Base-by-base conservation (phyloP, 2,329 filamentous ascomycete species). In the Fusarium phyllophilum region DNA sequence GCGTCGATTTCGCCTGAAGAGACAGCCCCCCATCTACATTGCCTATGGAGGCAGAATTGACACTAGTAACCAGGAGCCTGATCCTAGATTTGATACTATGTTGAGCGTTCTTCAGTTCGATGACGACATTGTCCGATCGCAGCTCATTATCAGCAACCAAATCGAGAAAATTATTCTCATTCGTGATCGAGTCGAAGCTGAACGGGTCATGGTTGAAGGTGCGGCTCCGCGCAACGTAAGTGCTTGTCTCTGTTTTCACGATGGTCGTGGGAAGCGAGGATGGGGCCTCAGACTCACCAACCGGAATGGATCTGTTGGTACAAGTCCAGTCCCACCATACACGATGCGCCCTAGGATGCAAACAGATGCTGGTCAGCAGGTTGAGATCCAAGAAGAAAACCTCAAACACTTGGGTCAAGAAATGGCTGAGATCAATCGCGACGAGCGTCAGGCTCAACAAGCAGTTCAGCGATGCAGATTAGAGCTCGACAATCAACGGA, bases 91-190 rank as follows among this genome's bases (percentile, higher is more conserved):
- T 64, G 89, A 94, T 74, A 99, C 96, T 0, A 91, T 96, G 70
- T 84, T 98, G 51, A 89, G 94, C 57, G 90, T 94, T 3, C 86
- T 99, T 59, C 92, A 94, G 82, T 93, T 98, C 70, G 93, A 96
- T 69, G 90, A 96, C 74, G 89, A 93, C 26, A 83, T 93, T 48
- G 92, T 98, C 26, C 91, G 91, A 56, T 93, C 94, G 69, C 92
- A 95, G 67, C 85, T 98, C 52, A 92, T 99, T 78, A 96, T 98
- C 80, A 92, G 91, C 70, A 89, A 94, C 75, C 84, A 85, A 12
- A 94, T 98, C 59, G 96, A 99, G 70, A 95, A 98, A 81, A 90
- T 92, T 13, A 89, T 97, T 11, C 86, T 99, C 2, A 90, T 98
- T 61, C 86, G 91, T 62, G 86, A 92, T 36, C 86, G 93, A 34